Evolutionary conservation across 495 filamentous ascomycete genomes (phyloP).

Genomic region (Talaromyces borbonicus): DNA sequence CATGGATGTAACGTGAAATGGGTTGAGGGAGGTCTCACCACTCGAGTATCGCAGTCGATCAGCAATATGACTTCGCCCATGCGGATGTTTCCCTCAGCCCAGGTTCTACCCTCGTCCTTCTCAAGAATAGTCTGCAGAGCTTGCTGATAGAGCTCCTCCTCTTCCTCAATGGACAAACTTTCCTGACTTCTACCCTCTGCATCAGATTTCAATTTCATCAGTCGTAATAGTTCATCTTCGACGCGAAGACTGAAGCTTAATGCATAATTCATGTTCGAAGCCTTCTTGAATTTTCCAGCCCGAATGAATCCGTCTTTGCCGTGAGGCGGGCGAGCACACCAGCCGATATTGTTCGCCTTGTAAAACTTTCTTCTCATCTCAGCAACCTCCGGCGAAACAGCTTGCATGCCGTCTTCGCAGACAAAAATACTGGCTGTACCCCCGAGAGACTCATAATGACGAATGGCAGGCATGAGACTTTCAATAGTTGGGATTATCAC

Average conservation of each 20-base stretch:
- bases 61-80: slow-evolving; percentile 69
- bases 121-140: slow-evolving; percentile 41
- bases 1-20: not conserved
- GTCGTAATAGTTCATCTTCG: slow-evolving; percentile 42
- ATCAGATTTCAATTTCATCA: slow-evolving; percentile 23
- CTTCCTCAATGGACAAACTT: slow-evolving; percentile 35
- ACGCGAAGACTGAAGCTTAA: slow-evolving; percentile 48
- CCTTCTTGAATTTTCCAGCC: slow-evolving; percentile 64
- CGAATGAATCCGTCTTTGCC: slow-evolving; percentile 36
- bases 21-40: slow-evolving; percentile 15
- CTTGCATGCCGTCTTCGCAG: slow-evolving; percentile 39
- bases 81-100: slow-evolving; percentile 73
- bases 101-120: slow-evolving; percentile 53
- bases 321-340: slow-evolving; percentile 44
- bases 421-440: slow-evolving; percentile 38
- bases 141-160: slow-evolving; percentile 40
- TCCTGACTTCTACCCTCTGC: slow-evolving; percentile 17
- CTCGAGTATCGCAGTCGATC: slow-evolving; percentile 68
- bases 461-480: slow-evolving; percentile 55
- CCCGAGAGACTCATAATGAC: slow-evolving; percentile 52
- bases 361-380: slow-evolving; percentile 53
- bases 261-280: slow-evolving; percentile 65
- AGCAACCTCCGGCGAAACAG: slow-evolving; percentile 41
- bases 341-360: slow-evolving; percentile 52
- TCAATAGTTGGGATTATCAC: slow-evolving; percentile 55